These are phyloP conservation scores for Gloeophyllum trabeum DNA, from an alignment of 768 basidiomycete genomes.

Conservation along the genomic window DNA sequence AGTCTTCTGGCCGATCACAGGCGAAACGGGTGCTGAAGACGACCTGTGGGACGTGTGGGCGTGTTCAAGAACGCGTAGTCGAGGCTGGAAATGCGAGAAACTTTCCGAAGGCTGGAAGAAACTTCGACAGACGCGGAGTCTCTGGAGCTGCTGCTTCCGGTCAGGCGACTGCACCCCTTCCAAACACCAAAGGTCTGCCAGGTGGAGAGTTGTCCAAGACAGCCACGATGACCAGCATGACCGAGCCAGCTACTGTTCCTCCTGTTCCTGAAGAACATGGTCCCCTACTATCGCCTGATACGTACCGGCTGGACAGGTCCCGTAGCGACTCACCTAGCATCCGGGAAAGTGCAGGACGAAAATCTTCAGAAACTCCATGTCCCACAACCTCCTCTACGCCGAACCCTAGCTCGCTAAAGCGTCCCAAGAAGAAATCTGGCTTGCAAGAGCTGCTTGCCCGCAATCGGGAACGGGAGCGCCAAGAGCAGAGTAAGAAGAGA, in stretches of 20 bases:
- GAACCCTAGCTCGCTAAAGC: slow-evolving; percentile 8
- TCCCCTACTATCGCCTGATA: neutral
- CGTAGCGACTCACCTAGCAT: neutral
- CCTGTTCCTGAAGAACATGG: no score
- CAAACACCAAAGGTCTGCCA: no score
- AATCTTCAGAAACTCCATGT: neutral
- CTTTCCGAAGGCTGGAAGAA: slow-evolving; percentile 10
- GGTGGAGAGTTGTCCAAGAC: neutral
- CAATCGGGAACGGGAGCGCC: slow-evolving; percentile 41
- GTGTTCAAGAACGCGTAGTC: slow-evolving; percentile 15
- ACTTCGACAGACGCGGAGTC: no score
- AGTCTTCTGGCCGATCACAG: no score
- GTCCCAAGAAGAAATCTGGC: slow-evolving; percentile 42
- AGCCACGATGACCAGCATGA: neutral
- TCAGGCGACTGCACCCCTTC: slow-evolving; percentile 1
- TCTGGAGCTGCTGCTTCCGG: neutral
- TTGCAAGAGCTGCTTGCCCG: slow-evolving; percentile 55
- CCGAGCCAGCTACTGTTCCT: no score
- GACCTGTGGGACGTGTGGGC: slow-evolving; percentile 17
- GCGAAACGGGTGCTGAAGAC: slow-evolving; percentile 8
- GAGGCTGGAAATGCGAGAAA: slow-evolving; percentile 7
- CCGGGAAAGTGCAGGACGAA: neutral
- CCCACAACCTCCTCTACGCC: neutral
- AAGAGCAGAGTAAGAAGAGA: slow-evolving; percentile 20
- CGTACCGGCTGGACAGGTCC: neutral